Evolutionary conservation across 2,329 filamentous ascomycete species (phyloP), one percentile per base, ranked within the genome.

Genomic region (Ustulina deusta): DNA sequence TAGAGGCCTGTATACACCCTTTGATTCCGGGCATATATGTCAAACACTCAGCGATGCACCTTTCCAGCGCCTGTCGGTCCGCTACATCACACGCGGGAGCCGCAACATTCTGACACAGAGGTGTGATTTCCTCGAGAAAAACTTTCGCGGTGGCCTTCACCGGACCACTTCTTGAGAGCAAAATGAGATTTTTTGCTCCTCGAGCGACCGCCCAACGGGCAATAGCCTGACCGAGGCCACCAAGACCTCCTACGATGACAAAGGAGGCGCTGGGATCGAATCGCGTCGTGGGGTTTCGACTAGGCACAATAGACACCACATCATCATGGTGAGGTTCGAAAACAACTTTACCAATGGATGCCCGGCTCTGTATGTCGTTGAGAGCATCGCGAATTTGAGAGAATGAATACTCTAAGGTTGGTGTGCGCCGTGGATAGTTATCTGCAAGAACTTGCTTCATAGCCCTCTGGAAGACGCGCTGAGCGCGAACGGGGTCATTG

Each of bases 1-100:
- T 82, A 1, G 82, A 78, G 6, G 75, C 75, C 62, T 84, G 82
- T 11, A 85, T 83, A 80, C 32, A 85, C 65, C 55, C 83, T 73
- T 36, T 83, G 79, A 65, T 77, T 68, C 27, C 82, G 74, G 6
- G 80, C 79, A 67, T 78, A 56, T 69, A 72, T 36, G 67, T 66
- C 61, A 44, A 61, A 22, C 51, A 57, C 20, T 61, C 70, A 11
- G 69, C 68, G 6, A 79, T 63, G 6, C 72, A 73, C 11, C 52
- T 73, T 34, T 71, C 69, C 1, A 83, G 70, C 22, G 77, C 63
- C 73, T 57, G 68, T 69, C 58, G 9, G 40, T 78, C 73, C 32
- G 73, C 72, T 13, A 78, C 76, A 52, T 79, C 75, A 57, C 76
- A 78, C 4, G 66, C 66, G 6, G 78, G 71, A 1, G 71, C 65